Percentiles rank a stretch among this genome's conserved stretches.
Conservation (phyloP, 192 early-diverging fungal genomes). For the Umbelopsis sp. region DNA sequence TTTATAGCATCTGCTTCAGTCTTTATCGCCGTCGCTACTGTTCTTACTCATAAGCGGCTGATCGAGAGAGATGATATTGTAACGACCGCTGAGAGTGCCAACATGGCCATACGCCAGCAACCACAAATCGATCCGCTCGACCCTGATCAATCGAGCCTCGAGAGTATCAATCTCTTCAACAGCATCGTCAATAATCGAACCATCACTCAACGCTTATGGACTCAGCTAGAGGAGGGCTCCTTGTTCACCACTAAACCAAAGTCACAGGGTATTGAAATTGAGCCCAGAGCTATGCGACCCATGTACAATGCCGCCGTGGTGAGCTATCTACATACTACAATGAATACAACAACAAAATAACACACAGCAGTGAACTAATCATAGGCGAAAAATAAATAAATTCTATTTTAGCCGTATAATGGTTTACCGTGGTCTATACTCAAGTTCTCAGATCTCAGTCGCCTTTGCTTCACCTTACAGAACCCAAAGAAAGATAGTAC, state of each 20-base stretch:
- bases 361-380: too few relatives aligned
- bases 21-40: neutral
- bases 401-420: neutral
- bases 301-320: neutral
- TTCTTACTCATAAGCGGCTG: conserved; percentile 1
- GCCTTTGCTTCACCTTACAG: neutral
- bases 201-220: neutral
- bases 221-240: neutral
- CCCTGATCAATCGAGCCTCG: neutral
- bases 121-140: neutral
- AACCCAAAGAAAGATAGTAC: neutral
- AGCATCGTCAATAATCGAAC: neutral
- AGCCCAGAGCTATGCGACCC: neutral
- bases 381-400: neutral
- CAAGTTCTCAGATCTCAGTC: neutral
- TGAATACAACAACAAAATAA: too few relatives aligned
- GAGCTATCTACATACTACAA: too few relatives aligned
- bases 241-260: neutral
- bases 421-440: neutral
- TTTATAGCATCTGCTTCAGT: neutral
- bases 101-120: neutral
- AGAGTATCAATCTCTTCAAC: neutral
- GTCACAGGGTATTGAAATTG: neutral
- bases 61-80: neutral
- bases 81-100: neutral